Evolutionary conservation across 1,139 yeast species (phyloP), one percentile per base, ranked within the genome.

Genomic region (Magnusiomyces ingens): DNA sequence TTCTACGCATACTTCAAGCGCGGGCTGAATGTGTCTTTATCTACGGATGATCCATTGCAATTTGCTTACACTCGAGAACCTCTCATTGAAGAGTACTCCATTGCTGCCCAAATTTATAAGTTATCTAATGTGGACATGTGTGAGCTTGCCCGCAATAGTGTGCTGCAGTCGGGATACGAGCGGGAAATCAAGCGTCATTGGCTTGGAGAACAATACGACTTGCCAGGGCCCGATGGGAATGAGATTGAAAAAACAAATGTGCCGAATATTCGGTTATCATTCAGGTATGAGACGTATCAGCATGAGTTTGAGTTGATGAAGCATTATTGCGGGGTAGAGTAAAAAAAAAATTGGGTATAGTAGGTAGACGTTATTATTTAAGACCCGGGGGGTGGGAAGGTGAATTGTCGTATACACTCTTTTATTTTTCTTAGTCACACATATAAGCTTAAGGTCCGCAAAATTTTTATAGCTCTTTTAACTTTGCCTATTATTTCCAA

Each of bases 51-150:
- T 77, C 99, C 80, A 65, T 77, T 94, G 55, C 99, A 93, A 70
- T 93, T 93, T 64, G 87, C 97, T 0, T 93, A 90, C 71, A 93
- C 99, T 26, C 83, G 95, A 62, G 99, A 93, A 65, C 98, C 99
- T n/a, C 76, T 93, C 63, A 93, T 93, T 62, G 99, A 93, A 69
- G 99, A 93, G 69, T 93, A 91, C 68, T 87, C 96, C 1, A 97
- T 93, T 37, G 99, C 99, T 2, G 97, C 97, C 0, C 98, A 93
- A 70, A 93, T 93, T 62, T 93, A 91, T 75, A 90, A 93, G 67
- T 75, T 93, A 45, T 87, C 96, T 0, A 82, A 90, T 55, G 98
- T 91, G 21, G 99, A 93, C 70, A 88, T 94, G 95, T 93, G 98
- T 68, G 99, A 93, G 68, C 67, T 85, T 57, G 91, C 91, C 0